A percentile compares a stretch with the other conserved stretches of the same genome.
Evolutionary conservation across 345 rosid genomes (phyloP).

Genomic region (Sisymbrium irio): DNA sequence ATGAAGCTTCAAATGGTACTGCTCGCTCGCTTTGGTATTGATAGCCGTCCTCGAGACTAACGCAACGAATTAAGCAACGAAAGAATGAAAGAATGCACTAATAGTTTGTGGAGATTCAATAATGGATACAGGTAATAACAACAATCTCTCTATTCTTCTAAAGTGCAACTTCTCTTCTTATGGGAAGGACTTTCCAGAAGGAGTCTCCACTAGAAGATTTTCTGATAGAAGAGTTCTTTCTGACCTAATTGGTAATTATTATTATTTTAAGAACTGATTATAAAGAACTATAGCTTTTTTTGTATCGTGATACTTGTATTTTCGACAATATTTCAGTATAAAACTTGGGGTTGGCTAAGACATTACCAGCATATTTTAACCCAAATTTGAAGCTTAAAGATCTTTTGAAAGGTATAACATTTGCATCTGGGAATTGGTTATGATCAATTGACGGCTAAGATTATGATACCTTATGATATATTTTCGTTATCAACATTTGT

Average conservation of each 20-base stretch:
- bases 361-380: not conserved
- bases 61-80: not conserved
- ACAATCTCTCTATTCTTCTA: slow-evolving; percentile 3
- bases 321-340: slow-evolving; percentile 32
- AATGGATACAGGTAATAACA: slow-evolving; percentile 27
- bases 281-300: not conserved
- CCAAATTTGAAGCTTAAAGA: not conserved
- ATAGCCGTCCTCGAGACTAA: not conserved
- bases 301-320: not conserved
- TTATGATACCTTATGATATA: not conserved
- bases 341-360: not conserved
- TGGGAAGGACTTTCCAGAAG: slow-evolving; percentile 7
- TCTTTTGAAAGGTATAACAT: not conserved
- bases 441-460: not conserved
- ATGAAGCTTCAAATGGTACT: slow-evolving; percentile 6
- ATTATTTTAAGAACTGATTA: not conserved
- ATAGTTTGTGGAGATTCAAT: slow-evolving; percentile 31
- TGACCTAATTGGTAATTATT: slow-evolving; percentile 22
- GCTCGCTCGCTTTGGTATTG: not conserved
- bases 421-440: not conserved
- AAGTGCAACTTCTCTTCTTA: slow-evolving; percentile 22
- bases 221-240: slow-evolving; percentile 25
- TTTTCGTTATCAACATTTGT: not conserved
- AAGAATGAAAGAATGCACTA: slow-evolving; percentile 14
- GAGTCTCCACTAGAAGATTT: slow-evolving; percentile 12